These are phyloP conservation scores for Glycine tomentella DNA, from an alignment of 306 rosid genomes.

Conservation along the genomic window DNA sequence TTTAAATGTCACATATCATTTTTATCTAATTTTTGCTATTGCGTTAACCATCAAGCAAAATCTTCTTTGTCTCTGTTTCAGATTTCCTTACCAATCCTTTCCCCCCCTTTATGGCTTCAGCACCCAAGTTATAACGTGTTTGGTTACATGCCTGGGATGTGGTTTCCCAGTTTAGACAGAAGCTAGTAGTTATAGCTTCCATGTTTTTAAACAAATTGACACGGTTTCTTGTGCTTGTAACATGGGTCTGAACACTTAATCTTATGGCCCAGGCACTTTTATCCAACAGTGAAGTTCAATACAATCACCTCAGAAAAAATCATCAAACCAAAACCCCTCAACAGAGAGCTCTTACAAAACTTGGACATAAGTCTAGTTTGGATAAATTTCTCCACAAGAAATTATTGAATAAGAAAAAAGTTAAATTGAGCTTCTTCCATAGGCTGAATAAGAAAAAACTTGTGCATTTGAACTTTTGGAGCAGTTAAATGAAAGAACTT, in stretches of 20 bases:
- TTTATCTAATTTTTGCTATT: not conserved
- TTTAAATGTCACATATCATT: not conserved
- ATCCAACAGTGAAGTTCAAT: slow-evolving; percentile 8
- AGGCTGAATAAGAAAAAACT: too few species aligned
- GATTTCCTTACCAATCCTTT: not conserved
- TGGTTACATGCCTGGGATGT: not conserved
- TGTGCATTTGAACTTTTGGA: too few species aligned
- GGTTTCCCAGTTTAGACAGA: not conserved
- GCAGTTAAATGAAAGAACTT: too few species aligned
- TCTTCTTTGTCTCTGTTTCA: not conserved
- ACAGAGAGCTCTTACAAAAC: not conserved
- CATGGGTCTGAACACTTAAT: not conserved
- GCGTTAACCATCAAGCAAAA: not conserved
- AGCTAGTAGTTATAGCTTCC: not conserved
- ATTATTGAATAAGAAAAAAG: too few species aligned
- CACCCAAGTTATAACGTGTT: not conserved
- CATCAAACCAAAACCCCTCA: not conserved
- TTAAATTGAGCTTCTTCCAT: too few species aligned
- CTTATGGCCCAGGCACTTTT: not conserved
- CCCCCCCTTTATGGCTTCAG: not conserved
- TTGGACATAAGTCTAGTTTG: too few species aligned
- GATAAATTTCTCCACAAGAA: too few species aligned
- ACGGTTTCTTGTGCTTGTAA: not conserved
- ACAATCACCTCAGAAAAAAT: not conserved
- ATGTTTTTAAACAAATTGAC: not conserved